Conservation (phyloP, 176 grass and related monocot species). For the Typha latifolia region DNA sequence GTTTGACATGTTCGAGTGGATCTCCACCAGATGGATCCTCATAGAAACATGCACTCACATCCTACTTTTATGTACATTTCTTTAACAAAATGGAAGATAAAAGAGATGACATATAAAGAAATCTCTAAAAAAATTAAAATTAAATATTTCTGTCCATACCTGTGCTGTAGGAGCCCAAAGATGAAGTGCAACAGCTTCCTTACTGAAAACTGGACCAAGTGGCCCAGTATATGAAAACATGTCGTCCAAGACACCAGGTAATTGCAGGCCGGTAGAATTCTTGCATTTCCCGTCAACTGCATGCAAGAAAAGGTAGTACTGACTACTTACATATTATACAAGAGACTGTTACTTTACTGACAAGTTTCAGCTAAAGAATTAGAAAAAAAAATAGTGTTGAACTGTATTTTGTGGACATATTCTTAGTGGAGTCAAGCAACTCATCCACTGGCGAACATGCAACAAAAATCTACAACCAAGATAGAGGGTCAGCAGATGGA, state of each 20-base stretch:
- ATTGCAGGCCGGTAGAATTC: slow-evolving; percentile 55
- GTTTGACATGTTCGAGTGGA: slow-evolving; percentile 33
- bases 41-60: slow-evolving; percentile 58
- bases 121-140: not conserved
- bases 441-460: too few species aligned
- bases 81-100: slow-evolving; percentile 1
- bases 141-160: slow-evolving; percentile 19
- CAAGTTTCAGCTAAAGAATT: not conserved
- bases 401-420: too few species aligned
- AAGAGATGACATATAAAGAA: not conserved
- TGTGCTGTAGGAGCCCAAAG: slow-evolving; percentile 97
- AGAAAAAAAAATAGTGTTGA: not conserved
- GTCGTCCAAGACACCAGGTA: slow-evolving; percentile 82
- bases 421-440: too few species aligned
- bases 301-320: not conserved
- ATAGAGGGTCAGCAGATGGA: too few species aligned
- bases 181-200: slow-evolving; percentile 38
- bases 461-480: too few species aligned
- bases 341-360: not conserved
- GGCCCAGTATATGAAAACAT: slow-evolving; percentile 74
- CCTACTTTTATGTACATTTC: slow-evolving; percentile 30
- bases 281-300: slow-evolving; percentile 45
- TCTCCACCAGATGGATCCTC: slow-evolving; percentile 40
- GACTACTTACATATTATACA: not conserved
- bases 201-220: slow-evolving; percentile 60